Conservation (phyloP, 331 rosid species). For the Dryas integrifolia region DNA sequence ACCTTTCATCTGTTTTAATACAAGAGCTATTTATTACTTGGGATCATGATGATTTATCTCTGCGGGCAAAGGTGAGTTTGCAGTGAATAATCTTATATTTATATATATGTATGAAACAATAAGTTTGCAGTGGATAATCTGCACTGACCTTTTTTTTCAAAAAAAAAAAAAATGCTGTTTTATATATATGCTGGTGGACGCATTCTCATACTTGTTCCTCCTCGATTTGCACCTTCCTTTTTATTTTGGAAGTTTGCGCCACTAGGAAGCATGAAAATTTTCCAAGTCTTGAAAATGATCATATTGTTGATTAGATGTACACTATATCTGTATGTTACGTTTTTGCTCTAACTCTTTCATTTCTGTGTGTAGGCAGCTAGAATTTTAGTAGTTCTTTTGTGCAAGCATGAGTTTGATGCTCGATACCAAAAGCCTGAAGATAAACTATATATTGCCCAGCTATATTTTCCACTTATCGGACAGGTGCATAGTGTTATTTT, state of each 20-base stretch:
- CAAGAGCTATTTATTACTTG: constrained; percentile 95
- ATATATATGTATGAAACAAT: constrained; percentile 2
- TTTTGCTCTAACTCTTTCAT: constrained; percentile 12
- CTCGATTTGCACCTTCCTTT: background rate
- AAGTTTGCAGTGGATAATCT: constrained; percentile 26
- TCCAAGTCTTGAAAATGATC: background rate
- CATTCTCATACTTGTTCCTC: background rate
- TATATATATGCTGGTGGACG: constrained; percentile 4
- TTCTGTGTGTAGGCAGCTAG: constrained; percentile 75
- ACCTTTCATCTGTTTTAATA: constrained; percentile 90
- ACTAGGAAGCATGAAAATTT: background rate
- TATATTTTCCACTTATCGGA: constrained; percentile 91
- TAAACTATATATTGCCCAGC: constrained; percentile 93
- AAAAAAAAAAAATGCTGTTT: background rate
- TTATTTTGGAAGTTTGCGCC: too few species aligned
- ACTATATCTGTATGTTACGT: background rate
- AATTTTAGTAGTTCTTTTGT: constrained; percentile 82
- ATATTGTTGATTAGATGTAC: background rate
- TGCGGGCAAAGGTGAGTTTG: constrained; percentile 72
- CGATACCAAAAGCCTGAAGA: constrained; percentile 99
- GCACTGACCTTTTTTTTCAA: background rate
- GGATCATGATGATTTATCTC: constrained; percentile 96
- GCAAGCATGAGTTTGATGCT: constrained; percentile 98
- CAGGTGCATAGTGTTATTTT: constrained; percentile 49
- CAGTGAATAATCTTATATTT: background rate